Conservation (phyloP, 2,329 filamentous ascomycete genomes). For the Apiospora koreana region DNA sequence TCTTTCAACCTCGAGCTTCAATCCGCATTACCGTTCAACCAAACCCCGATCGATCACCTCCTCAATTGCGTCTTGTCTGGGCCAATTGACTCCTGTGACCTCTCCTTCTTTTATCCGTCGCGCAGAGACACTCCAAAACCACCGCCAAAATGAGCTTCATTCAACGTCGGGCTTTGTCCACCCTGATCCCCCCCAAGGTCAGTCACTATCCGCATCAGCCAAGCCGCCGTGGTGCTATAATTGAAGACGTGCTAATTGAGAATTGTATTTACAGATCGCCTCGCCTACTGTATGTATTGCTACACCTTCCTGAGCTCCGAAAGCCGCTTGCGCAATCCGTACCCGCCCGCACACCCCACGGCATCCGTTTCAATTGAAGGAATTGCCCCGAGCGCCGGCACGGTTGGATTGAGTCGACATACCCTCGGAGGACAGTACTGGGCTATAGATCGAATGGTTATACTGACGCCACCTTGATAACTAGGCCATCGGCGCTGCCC, state of each 20-base stretch:
- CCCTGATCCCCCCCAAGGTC: conserved; percentile 99
- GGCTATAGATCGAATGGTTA: not conserved
- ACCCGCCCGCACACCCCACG: not conserved
- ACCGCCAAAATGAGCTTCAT: conserved; percentile 85
- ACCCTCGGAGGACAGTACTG: not conserved
- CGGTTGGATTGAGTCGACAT: not conserved
- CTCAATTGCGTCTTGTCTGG: conserved; percentile 35
- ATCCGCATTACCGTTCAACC: conserved; percentile 17
- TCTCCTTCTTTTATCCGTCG: not conserved
- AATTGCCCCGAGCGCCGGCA: not conserved
- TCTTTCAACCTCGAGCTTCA: conserved; percentile 23
- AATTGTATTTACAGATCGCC: conserved; percentile 61
- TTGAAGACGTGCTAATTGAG: conserved; percentile 13
- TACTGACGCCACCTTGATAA: not conserved
- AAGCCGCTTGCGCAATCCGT: not conserved
- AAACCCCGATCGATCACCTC: conserved; percentile 20
- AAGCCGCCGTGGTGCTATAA: not conserved
- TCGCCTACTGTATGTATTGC: conserved; percentile 74
- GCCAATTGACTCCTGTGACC: conserved; percentile 33
- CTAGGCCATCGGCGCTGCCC: conserved; percentile 90
- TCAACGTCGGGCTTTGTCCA: conserved; percentile 88
- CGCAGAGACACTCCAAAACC: not conserved
- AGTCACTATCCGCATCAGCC: conserved; percentile 10
- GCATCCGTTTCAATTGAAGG: not conserved
- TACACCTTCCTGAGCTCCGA: conserved; percentile 2